Evolutionary conservation across 176 grass and related monocot species (phyloP).

Genomic region (Lolium perenne): DNA sequence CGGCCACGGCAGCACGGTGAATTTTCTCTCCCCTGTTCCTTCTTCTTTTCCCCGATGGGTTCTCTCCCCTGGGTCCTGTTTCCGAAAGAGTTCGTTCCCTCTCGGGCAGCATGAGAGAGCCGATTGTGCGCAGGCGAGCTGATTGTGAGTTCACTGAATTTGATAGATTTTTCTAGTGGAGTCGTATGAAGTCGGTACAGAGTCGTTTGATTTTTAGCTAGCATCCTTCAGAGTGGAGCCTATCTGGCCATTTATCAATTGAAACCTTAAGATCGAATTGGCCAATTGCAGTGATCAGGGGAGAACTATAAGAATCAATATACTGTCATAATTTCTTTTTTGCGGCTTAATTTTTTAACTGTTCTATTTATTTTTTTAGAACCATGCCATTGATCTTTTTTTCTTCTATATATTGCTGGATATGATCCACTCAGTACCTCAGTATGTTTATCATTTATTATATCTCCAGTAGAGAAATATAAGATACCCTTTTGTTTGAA

Average conservation of each 20-base stretch:
- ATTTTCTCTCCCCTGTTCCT: background rate
- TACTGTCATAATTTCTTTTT: background rate
- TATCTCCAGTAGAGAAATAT: background rate
- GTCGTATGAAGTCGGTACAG: background rate
- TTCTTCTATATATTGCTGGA: background rate
- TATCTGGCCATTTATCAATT: background rate
- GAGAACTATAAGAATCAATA: background rate
- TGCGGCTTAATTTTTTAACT: background rate
- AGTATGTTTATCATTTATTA: background rate
- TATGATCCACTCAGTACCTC: background rate
- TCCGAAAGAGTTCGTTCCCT: background rate
- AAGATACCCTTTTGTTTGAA: background rate
- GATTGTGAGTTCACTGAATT: background rate
- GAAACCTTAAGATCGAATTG: background rate
- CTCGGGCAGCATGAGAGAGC: background rate
- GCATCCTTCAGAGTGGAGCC: background rate
- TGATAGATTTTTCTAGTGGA: background rate
- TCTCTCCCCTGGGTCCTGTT: background rate
- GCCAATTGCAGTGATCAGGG: background rate
- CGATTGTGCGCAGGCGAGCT: background rate
- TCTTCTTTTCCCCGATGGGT: background rate
- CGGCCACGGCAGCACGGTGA: constrained; percentile 68
- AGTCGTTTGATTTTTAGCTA: background rate
- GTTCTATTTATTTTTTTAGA: background rate
- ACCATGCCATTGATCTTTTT: background rate